phyloP scores from a whole-genome alignment of 768 basidiomycete genomes.

The Kockovaella imperatae region DNA sequence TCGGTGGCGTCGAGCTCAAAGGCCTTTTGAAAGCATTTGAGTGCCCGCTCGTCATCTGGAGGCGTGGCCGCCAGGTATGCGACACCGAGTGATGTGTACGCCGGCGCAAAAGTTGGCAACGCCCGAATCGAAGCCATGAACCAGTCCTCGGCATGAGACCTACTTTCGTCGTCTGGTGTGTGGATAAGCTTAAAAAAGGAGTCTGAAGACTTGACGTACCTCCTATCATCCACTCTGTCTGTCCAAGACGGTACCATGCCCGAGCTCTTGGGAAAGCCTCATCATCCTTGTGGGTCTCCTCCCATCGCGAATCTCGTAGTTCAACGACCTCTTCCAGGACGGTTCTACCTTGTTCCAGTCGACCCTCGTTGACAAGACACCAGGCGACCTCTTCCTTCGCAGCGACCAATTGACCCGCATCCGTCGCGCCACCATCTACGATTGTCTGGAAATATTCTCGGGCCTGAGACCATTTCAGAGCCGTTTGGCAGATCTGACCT shows the following conservation, averaged over 20 bases:
- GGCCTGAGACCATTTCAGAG: slow-evolving; percentile 63
- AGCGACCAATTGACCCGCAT: slow-evolving; percentile 38
- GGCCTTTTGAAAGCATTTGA: slow-evolving; percentile 95
- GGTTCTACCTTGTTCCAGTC: slow-evolving; percentile 33
- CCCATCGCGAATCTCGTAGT: slow-evolving; percentile 23
- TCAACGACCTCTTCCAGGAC: slow-evolving; percentile 38
- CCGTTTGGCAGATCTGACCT: slow-evolving; percentile 63
- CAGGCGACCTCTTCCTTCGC: slow-evolving; percentile 77
- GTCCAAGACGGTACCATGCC: slow-evolving; percentile 77
- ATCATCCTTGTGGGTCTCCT: slow-evolving; percentile 47
- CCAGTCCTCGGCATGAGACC: slow-evolving; percentile 62
- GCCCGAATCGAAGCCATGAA: slow-evolving; percentile 75
- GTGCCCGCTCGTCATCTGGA: slow-evolving; percentile 72
- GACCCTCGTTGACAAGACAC: slow-evolving; percentile 58
- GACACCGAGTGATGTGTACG: slow-evolving; percentile 86
- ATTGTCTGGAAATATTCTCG: slow-evolving; percentile 57
- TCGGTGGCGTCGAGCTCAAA: slow-evolving; percentile 92
- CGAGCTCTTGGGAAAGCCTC: slow-evolving; percentile 61
- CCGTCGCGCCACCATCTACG: slow-evolving; percentile 38
- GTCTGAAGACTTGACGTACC: slow-evolving; percentile 47
- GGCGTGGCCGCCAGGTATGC: slow-evolving; percentile 73
- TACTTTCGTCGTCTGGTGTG: slow-evolving; percentile 30
- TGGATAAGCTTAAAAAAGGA: not conserved
- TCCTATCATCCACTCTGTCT: slow-evolving; percentile 62
- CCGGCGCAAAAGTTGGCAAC: slow-evolving; percentile 68